A percentile compares a stretch with the other conserved stretches of the same genome.
Evolutionary conservation across 805 yeast species (phyloP).

Genomic region (Wickerhamomyces sydowiorum): DNA sequence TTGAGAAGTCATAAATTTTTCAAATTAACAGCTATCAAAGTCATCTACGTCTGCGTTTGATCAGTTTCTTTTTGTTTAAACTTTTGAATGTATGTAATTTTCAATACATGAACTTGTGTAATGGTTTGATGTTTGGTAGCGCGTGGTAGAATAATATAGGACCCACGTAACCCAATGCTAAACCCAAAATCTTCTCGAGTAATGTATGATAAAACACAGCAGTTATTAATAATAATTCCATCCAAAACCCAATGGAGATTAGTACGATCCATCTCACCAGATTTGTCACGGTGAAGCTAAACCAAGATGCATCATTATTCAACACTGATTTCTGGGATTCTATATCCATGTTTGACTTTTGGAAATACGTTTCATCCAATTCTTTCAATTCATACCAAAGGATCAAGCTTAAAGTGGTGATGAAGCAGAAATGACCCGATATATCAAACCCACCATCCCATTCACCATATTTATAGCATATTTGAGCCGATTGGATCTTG

Average conservation of each 20-base stretch:
- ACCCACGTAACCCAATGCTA: constrained; percentile 54
- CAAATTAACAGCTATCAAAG: no score
- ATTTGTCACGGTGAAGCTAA: constrained; percentile 4
- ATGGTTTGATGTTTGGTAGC: constrained; percentile 4
- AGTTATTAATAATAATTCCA: constrained; percentile 60
- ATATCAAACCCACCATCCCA: constrained; percentile 50
- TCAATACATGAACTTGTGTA: neutral
- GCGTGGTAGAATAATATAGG: constrained; percentile 37
- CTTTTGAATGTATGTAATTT: neutral
- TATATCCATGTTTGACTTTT: constrained; percentile 1
- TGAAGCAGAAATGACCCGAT: constrained; percentile 47
- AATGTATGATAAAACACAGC: constrained; percentile 79
- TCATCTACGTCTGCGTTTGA: neutral
- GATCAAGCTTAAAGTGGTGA: constrained; percentile 37
- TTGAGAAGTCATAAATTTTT: constrained; percentile 3
- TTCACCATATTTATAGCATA: constrained; percentile 26
- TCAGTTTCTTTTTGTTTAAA: neutral
- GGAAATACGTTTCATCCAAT: constrained; percentile 6
- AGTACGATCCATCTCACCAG: constrained; percentile 11
- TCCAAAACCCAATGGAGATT: constrained; percentile 39
- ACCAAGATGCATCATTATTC: constrained; percentile 3
- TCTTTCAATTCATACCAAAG: constrained; percentile 29
- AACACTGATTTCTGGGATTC: neutral
- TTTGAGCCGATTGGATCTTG: constrained; percentile 24
- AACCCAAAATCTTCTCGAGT: constrained; percentile 67